Percentiles rank a stretch among this genome's conserved stretches.
Evolutionary conservation across 371 early-diverging fungal genomes (phyloP).

Genomic region (Amoeboaphelidium occidentale): DNA sequence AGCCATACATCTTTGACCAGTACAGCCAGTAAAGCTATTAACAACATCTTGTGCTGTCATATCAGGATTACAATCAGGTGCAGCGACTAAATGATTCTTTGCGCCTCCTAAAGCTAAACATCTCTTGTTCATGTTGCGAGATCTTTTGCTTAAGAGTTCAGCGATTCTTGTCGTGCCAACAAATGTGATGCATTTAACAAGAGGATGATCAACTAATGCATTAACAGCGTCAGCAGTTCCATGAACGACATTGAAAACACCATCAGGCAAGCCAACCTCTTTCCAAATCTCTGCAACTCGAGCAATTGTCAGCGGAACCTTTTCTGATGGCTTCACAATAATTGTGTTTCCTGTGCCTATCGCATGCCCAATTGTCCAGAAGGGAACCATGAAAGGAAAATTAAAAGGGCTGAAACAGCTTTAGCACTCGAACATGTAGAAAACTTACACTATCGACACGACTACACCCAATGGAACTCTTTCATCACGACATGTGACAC

Average conservation of each 20-base stretch:
- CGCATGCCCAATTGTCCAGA: constrained; percentile 46
- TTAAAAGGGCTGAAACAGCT: too few species aligned
- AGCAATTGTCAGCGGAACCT: constrained; percentile 42
- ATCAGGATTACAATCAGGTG: constrained; percentile 34
- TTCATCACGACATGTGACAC: constrained; percentile 31
- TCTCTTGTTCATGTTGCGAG: constrained; percentile 25
- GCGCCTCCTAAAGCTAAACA: constrained; percentile 32
- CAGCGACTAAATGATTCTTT: constrained; percentile 43
- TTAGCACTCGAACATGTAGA: too few species aligned
- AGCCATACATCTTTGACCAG: constrained; percentile 36
- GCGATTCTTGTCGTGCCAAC: constrained; percentile 42
- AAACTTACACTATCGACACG: constrained; percentile 34
- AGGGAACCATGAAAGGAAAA: constrained; percentile 49
- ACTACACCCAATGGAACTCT: constrained; percentile 37
- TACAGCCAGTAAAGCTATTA: constrained; percentile 34
- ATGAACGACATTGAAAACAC: constrained; percentile 44
- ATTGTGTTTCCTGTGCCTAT: constrained; percentile 38
- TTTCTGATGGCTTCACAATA: constrained; percentile 44
- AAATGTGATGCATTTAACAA: constrained; percentile 36
- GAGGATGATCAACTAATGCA: constrained; percentile 21
- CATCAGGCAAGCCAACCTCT: constrained; percentile 32
- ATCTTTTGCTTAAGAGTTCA: constrained; percentile 19
- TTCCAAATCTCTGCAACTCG: constrained; percentile 24
- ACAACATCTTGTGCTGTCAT: constrained; percentile 43
- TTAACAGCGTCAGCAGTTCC: constrained; percentile 25